Conservation (phyloP, 306 rosid species). For the Carpinus fangiana region DNA sequence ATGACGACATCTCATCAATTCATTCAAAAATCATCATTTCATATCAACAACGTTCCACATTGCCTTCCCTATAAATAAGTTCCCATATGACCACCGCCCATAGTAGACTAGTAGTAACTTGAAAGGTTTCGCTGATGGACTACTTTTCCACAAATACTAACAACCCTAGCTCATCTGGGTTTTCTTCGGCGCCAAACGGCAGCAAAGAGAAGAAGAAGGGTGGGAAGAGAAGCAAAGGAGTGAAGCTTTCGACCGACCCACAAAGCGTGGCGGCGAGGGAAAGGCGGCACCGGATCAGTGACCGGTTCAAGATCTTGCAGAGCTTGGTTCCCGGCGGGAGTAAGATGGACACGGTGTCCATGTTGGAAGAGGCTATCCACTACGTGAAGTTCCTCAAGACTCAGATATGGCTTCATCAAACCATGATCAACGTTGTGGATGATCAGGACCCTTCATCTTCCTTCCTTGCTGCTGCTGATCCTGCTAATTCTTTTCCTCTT, state of each 20-base stretch:
- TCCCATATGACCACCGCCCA: neutral
- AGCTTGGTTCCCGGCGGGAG: slow-evolving; percentile 91
- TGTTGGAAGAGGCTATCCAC: slow-evolving; percentile 87
- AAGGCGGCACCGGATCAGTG: slow-evolving; percentile 86
- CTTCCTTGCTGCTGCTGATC: slow-evolving; percentile 1
- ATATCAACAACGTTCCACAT: slow-evolving; percentile 3
- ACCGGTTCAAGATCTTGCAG: slow-evolving; percentile 82
- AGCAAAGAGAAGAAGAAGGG: slow-evolving; percentile 29
- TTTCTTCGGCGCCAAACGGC: slow-evolving; percentile 38
- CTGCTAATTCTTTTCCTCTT: neutral
- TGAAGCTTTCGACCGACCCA: slow-evolving; percentile 87
- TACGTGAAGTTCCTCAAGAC: slow-evolving; percentile 80
- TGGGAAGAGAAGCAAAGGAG: slow-evolving; percentile 36
- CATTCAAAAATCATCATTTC: slow-evolving; percentile 29
- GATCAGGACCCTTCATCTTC: slow-evolving; percentile 6
- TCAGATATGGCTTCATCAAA: slow-evolving; percentile 84
- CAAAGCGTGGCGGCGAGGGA: slow-evolving; percentile 94
- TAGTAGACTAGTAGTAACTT: neutral
- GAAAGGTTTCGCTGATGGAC: slow-evolving; percentile 39
- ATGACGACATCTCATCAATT: slow-evolving; percentile 44
- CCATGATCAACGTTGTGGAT: slow-evolving; percentile 53
- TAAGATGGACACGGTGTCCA: slow-evolving; percentile 86
- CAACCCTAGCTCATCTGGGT: slow-evolving; percentile 36
- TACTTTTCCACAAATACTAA: slow-evolving; percentile 7
- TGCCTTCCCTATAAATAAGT: slow-evolving; percentile 25